A percentile compares a stretch with the other conserved stretches of the same genome.
phyloP scores from a whole-genome alignment of 768 basidiomycete genomes.

The Leccinum variicolor region DNA sequence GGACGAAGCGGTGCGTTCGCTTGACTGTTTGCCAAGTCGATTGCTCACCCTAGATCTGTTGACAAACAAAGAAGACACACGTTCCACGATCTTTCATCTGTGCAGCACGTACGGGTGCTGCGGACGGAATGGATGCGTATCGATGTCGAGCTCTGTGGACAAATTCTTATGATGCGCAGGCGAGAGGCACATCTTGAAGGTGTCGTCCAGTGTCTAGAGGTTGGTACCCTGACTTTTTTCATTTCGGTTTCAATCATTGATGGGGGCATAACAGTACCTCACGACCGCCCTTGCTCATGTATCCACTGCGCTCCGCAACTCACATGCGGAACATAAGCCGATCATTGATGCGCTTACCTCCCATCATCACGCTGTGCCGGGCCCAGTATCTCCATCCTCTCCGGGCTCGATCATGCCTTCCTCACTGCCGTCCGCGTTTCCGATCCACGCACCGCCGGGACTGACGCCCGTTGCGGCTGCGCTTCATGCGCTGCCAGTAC shows the following conservation, averaged over 20 bases:
- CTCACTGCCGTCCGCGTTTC: slow-evolving; percentile 1
- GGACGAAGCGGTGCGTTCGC: slow-evolving; percentile 17
- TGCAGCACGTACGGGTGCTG: slow-evolving; percentile 46
- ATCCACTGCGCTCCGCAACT: slow-evolving; percentile 54
- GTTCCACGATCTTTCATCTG: slow-evolving; percentile 58
- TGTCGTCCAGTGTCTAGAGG: slow-evolving; percentile 58
- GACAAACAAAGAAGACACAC: slow-evolving; percentile 51
- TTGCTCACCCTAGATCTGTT: not conserved
- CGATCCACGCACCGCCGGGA: slow-evolving; percentile 1
- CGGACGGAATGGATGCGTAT: slow-evolving; percentile 66
- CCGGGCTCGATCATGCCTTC: not conserved
- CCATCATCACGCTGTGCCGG: slow-evolving; percentile 6
- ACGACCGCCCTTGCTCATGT: slow-evolving; percentile 50
- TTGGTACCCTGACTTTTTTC: slow-evolving; percentile 22
- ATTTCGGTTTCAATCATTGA: slow-evolving; percentile 7
- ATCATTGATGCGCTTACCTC: slow-evolving; percentile 45
- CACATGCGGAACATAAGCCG: slow-evolving; percentile 52
- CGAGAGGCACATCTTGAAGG: slow-evolving; percentile 67
- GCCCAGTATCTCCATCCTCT: not conserved
- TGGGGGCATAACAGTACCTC: slow-evolving; percentile 38
- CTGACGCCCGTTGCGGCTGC: slow-evolving; percentile 27
- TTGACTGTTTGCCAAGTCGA: not conserved
- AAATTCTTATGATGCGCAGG: slow-evolving; percentile 64
- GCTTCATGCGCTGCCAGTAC: slow-evolving; percentile 33
- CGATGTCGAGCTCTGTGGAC: slow-evolving; percentile 76